phyloP scores from a whole-genome alignment of 345 rosid genomes.

The Populus simonii region DNA sequence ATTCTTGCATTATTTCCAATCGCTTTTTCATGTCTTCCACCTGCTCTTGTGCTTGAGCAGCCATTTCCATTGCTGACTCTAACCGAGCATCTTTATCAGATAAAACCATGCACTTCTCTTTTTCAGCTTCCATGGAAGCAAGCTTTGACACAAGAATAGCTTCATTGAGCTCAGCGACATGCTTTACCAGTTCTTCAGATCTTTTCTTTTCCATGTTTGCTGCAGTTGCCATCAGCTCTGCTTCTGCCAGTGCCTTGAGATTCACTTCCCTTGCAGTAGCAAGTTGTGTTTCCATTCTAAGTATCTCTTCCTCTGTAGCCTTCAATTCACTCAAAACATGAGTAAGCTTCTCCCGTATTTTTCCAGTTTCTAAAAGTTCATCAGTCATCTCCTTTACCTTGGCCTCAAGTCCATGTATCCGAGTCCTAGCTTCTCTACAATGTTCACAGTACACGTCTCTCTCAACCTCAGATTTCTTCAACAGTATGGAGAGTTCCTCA shows the following conservation, averaged over 20 bases:
- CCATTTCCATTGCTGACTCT: conserved; percentile 12
- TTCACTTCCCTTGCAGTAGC: conserved; percentile 35
- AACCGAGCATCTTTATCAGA: conserved; percentile 31
- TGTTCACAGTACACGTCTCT: conserved; percentile 27
- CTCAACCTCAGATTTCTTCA: conserved; percentile 37
- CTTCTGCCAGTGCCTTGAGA: conserved; percentile 31
- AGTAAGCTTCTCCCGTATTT: conserved; percentile 29
- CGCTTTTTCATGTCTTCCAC: conserved; percentile 26
- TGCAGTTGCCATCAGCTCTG: conserved; percentile 33
- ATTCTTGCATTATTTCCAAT: conserved; percentile 23
- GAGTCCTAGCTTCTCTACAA: conserved; percentile 18
- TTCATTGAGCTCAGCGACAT: conserved; percentile 29
- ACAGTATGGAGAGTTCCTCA: conserved; percentile 34
- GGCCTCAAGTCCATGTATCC: conserved; percentile 30
- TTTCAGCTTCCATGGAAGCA: conserved; percentile 26
- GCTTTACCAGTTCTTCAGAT: conserved; percentile 31
- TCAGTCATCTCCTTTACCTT: conserved; percentile 34
- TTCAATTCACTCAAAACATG: conserved; percentile 36
- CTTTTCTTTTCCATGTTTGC: conserved; percentile 39
- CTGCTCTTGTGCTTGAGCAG: conserved; percentile 22
- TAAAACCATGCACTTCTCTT: conserved; percentile 20
- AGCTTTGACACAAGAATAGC: conserved; percentile 20
- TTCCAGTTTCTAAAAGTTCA: conserved; percentile 25
- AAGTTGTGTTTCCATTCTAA: conserved; percentile 37
- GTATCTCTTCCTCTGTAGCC: conserved; percentile 33